A percentile compares a stretch with the other conserved stretches of the same genome.
phyloP scores from a whole-genome alignment of 176 grass and related monocot species.

The Hordeum vulgare region DNA sequence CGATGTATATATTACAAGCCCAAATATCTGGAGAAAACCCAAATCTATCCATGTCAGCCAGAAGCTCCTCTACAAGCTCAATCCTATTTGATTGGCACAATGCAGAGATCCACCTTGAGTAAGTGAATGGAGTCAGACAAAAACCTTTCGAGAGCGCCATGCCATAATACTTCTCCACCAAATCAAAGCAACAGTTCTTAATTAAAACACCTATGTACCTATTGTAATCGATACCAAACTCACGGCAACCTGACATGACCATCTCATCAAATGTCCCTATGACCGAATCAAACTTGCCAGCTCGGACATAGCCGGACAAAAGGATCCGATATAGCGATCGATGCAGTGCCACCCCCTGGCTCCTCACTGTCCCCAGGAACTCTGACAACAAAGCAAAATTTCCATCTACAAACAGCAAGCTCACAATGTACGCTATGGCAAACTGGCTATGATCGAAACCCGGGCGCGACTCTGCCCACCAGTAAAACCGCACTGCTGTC shows the following conservation, averaged over 20 bases:
- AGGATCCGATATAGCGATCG: conserved; percentile 57
- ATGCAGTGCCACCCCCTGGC: conserved; percentile 43
- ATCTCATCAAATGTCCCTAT: conserved; percentile 76
- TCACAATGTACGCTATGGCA: conserved; percentile 38
- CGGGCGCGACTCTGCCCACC: conserved; percentile 53
- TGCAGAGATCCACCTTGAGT: conserved; percentile 67
- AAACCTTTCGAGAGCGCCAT: conserved; percentile 41
- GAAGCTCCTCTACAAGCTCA: conserved; percentile 48
- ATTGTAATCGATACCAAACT: conserved; percentile 63
- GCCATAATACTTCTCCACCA: conserved; percentile 54
- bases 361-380: conserved; percentile 43
- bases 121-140: conserved; percentile 66
- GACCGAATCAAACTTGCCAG: conserved; percentile 31
- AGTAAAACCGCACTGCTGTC: conserved; percentile 48
- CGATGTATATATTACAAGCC: conserved; percentile 73
- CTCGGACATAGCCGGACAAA: conserved; percentile 40
- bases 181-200: conserved; percentile 60
- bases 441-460: conserved; percentile 50
- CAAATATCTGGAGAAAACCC: conserved; percentile 60
- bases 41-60: conserved; percentile 59
- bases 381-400: conserved; percentile 45
- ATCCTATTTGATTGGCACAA: conserved; percentile 49
- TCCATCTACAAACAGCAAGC: conserved; percentile 43
- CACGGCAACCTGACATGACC: conserved; percentile 47
- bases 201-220: conserved; percentile 62